phyloP scores from a whole-genome alignment of 176 grass and related monocot species.

The Eragrostis nindensis region DNA sequence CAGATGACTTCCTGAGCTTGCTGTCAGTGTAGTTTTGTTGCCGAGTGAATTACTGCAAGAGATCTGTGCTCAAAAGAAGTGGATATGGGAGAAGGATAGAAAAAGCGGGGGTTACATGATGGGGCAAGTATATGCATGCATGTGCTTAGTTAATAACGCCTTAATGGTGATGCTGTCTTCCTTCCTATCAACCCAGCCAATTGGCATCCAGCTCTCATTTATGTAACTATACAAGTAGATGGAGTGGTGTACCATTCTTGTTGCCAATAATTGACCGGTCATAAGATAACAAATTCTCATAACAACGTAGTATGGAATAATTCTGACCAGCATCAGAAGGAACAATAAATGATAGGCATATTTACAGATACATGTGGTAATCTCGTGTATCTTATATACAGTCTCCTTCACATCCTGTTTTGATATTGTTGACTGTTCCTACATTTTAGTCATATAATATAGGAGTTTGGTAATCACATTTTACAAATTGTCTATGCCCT shows the following conservation, averaged over 20 bases:
- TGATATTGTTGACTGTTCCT: background rate
- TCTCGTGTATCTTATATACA: background rate
- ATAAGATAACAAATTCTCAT: background rate
- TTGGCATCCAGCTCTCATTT: slow-evolving; percentile 10
- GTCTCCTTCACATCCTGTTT: background rate
- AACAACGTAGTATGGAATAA: background rate
- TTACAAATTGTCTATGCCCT: background rate
- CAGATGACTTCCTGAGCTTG: background rate
- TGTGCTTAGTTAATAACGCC: slow-evolving; percentile 47
- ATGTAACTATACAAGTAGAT: slow-evolving; percentile 29
- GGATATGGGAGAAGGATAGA: slow-evolving; percentile 18
- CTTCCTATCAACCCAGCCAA: slow-evolving; percentile 4
- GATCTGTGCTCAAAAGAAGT: slow-evolving; percentile 16
- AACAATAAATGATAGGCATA: background rate
- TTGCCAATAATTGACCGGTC: background rate
- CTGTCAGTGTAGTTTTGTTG: background rate
- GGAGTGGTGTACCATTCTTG: background rate
- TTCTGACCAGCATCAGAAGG: background rate
- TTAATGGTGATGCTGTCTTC: slow-evolving; percentile 29
- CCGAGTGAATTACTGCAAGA: background rate
- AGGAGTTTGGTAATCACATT: background rate
- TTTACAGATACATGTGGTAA: background rate
- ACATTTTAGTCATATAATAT: background rate
- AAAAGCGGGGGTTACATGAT: background rate
- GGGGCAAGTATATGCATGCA: slow-evolving; percentile 31